These are phyloP conservation scores for Nowakowskiella sp. DNA, from an alignment of 192 early-diverging fungal genomes.

Conservation along the genomic window DNA sequence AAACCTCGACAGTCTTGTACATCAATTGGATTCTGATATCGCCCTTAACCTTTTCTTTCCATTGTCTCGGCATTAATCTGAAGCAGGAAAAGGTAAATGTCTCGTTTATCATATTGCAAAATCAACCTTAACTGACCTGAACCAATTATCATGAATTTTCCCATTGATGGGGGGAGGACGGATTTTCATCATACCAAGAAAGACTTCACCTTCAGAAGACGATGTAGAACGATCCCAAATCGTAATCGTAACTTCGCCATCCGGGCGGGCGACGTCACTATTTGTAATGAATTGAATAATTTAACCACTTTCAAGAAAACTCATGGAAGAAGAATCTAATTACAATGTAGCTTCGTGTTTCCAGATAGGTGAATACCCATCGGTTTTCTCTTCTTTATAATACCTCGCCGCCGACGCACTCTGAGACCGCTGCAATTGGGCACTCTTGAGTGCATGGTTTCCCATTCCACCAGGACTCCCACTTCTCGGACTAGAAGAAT, in stretches of 20 bases:
- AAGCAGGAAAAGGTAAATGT: conserved; percentile 1
- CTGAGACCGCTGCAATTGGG: not conserved
- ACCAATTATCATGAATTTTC: conserved; percentile 50
- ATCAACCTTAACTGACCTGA: conserved; percentile 12
- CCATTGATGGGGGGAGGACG: conserved; percentile 34
- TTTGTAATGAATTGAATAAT: conserved; percentile 4
- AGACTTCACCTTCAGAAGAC: conserved; percentile 22
- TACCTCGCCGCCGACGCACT: not conserved
- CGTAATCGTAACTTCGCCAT: conserved; percentile 40
- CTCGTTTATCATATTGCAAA: not conserved
- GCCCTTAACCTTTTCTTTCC: conserved; percentile 37
- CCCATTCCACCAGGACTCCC: not conserved
- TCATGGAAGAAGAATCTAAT: not conserved
- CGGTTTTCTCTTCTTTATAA: conserved; percentile 6
- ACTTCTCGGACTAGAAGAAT: not conserved
- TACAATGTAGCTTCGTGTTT: conserved; percentile 51
- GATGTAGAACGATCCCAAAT: conserved; percentile 34
- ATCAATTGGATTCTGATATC: conserved; percentile 46
- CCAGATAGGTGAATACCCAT: conserved; percentile 33
- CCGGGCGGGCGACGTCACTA: conserved; percentile 39
- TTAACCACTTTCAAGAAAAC: conserved; percentile 3
- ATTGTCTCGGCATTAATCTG: conserved; percentile 30
- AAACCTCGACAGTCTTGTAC: conserved; percentile 34
- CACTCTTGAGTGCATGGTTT: not conserved
- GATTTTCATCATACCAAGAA: conserved; percentile 45